phyloP scores from a whole-genome alignment of 2,329 filamentous ascomycete genomes.

The Colletotrichum tofieldiae region DNA sequence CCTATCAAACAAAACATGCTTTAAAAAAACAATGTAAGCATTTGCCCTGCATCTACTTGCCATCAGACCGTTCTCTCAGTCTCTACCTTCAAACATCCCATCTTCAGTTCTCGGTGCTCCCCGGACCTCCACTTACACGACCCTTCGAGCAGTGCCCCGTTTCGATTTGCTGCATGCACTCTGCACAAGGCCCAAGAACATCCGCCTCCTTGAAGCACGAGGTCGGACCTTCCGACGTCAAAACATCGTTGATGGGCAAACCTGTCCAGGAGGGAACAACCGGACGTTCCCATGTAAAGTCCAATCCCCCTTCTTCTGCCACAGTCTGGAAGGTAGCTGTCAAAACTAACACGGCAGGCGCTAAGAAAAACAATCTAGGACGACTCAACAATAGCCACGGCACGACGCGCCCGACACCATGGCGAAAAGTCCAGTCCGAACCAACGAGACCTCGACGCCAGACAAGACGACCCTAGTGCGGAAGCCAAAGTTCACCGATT shows the following conservation, averaged over 20 bases:
- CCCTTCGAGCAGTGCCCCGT: constrained; percentile 18
- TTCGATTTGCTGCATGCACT: constrained; percentile 24
- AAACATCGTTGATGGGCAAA: constrained; percentile 16
- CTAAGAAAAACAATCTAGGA: neutral
- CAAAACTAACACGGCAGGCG: constrained; percentile 9
- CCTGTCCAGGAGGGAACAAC: neutral
- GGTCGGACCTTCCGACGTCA: constrained; percentile 27
- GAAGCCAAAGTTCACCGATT: constrained; percentile 33
- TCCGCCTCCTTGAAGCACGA: constrained; percentile 24
- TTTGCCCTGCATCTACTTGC: neutral
- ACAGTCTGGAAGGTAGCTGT: constrained; percentile 16
- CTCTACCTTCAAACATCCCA: neutral
- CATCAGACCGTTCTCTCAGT: neutral
- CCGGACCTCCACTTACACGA: constrained; percentile 26
- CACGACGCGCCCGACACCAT: constrained; percentile 5
- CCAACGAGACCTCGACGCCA: constrained; percentile 5
- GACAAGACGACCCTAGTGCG: constrained; percentile 6
- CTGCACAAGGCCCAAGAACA: constrained; percentile 20
- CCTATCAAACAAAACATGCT: neutral
- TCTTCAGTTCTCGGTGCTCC: constrained; percentile 7
- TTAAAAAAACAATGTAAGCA: neutral
- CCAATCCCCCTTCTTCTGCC: constrained; percentile 1
- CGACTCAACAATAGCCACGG: neutral
- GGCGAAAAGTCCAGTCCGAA: constrained; percentile 2
- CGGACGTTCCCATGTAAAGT: constrained; percentile 14